Evolutionary conservation across 352 stramenopile genomes (phyloP).

Genomic region (Globisporangium paroecandrum): DNA sequence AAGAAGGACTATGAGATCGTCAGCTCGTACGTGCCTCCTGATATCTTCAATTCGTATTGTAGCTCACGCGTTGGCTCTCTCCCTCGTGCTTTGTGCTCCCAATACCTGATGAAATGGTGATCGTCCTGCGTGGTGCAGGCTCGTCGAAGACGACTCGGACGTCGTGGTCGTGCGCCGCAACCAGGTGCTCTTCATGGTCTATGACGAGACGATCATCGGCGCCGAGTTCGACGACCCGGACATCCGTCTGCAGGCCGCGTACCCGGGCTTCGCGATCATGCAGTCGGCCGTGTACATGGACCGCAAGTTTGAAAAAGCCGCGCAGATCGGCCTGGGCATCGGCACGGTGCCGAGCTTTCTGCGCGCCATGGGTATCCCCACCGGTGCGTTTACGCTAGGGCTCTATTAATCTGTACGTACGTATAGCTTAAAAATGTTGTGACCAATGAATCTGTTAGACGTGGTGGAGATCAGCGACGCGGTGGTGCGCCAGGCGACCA

Average conservation of each 20-base stretch:
- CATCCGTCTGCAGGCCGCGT: slow-evolving; percentile 58
- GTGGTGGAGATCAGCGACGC: slow-evolving; percentile 74
- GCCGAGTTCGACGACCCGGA: slow-evolving; percentile 69
- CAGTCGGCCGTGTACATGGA: slow-evolving; percentile 59
- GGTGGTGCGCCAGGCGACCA: slow-evolving; percentile 55
- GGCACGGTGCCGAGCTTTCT: slow-evolving; percentile 68
- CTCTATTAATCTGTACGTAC: too few relatives aligned
- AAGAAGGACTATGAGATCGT: slow-evolving; percentile 18
- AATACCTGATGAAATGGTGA: not conserved
- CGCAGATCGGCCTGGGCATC: slow-evolving; percentile 74
- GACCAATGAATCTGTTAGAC: slow-evolving; percentile 24
- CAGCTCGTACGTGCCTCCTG: slow-evolving; percentile 12
- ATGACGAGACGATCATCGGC: slow-evolving; percentile 76
- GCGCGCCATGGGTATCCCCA: slow-evolving; percentile 52
- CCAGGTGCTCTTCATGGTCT: slow-evolving; percentile 55
- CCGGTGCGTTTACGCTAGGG: slow-evolving; percentile 15
- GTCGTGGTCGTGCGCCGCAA: slow-evolving; percentile 58
- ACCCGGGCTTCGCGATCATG: slow-evolving; percentile 82
- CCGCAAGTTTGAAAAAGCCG: slow-evolving; percentile 32
- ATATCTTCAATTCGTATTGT: not conserved
- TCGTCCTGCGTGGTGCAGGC: slow-evolving; percentile 7
- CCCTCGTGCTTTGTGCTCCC: not conserved
- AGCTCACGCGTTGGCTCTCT: not conserved
- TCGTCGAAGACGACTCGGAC: slow-evolving; percentile 47
- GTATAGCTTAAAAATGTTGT: not conserved